Evolutionary conservation across 2,329 filamentous ascomycete genomes (phyloP), one percentile per base, ranked within the genome.

Genomic region (Clonostachys byssicola): DNA sequence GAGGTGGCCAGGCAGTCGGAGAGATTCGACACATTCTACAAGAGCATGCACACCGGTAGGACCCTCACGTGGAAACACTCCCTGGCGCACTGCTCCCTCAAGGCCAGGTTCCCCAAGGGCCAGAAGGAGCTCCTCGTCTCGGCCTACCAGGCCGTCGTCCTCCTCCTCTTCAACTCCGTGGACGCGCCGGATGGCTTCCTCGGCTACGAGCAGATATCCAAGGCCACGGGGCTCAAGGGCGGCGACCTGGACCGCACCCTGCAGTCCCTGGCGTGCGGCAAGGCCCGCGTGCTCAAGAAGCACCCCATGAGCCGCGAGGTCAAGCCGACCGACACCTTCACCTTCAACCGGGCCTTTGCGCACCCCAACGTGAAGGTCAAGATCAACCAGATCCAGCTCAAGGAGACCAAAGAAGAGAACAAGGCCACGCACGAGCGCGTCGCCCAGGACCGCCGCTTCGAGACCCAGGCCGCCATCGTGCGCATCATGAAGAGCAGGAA

Each of bases 301-400:
- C 81, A 86, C 51, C 94, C 94, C 35, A 91, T 89, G 65, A 86
- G 89, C 45, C 83, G 85, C 47, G 92, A 99, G 0, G 83, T 99
- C 54, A 78, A 80, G 49, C 61, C 74, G 1, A 89, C 81, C 0
- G 95, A 99, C 67, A 88, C 85, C 0, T 99, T 99, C 60, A 82
- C 81, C 0, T 85, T 95, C 60, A 96, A 96, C 70, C 67, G 77
- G 41, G 64, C 64, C 14, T 99, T 99, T 67, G 72, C 72, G 3
- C 87, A 96, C 60, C 78, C 85, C 17, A 95, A 94, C 66, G 88
- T 89, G 67, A 84, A 91, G 48, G 85, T 99, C 70, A 99, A 99
- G 74, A 96, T 99, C 74, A 99, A 97, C 70, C 92, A 96, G 68
- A 94, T 99, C 56, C 94, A 99, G 68, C 80, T 96, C 44, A 95